Conservation (phyloP, 768 basidiomycete species). For the Leccinum barrowsii region DNA sequence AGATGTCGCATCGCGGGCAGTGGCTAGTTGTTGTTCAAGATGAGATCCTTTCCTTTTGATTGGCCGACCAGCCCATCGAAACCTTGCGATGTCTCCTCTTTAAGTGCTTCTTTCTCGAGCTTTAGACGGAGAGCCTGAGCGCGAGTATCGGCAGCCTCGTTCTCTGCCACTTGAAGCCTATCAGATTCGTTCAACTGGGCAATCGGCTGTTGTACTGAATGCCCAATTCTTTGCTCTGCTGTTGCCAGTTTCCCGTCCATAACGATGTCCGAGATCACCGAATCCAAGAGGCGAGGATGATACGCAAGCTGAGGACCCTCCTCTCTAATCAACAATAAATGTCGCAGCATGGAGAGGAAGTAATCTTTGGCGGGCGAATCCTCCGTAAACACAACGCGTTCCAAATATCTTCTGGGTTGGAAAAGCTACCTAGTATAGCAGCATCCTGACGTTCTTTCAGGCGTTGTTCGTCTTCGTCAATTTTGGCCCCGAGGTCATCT, state of each 20-base stretch:
- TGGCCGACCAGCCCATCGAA: conserved; percentile 81
- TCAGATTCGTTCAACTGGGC: conserved; percentile 90
- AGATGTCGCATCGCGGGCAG: conserved; percentile 73
- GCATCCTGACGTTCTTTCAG: conserved; percentile 75
- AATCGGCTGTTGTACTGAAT: conserved; percentile 85
- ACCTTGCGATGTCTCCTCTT: conserved; percentile 78
- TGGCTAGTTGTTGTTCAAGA: conserved; percentile 71
- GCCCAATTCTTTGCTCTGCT: conserved; percentile 80
- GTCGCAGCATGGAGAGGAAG: conserved; percentile 92
- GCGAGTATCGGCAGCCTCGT: conserved; percentile 71
- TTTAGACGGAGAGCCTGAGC: conserved; percentile 60
- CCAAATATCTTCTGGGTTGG: conserved; percentile 86
- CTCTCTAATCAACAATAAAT: conserved; percentile 85
- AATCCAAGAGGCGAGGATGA: conserved; percentile 89
- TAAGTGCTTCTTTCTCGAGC: conserved; percentile 78
- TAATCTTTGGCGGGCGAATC: conserved; percentile 78
- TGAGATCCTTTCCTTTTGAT: conserved; percentile 64
- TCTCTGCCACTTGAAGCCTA: conserved; percentile 67
- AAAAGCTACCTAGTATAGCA: conserved; percentile 70
- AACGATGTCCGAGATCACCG: conserved; percentile 85
- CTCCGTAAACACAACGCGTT: conserved; percentile 71
- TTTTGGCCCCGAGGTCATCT: conserved; percentile 49
- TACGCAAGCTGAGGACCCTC: conserved; percentile 82
- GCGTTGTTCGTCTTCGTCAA: conserved; percentile 73
- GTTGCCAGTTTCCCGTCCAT: conserved; percentile 87